Base-by-base conservation (phyloP, 306 rosid species). In the Medicago arabica region DNA sequence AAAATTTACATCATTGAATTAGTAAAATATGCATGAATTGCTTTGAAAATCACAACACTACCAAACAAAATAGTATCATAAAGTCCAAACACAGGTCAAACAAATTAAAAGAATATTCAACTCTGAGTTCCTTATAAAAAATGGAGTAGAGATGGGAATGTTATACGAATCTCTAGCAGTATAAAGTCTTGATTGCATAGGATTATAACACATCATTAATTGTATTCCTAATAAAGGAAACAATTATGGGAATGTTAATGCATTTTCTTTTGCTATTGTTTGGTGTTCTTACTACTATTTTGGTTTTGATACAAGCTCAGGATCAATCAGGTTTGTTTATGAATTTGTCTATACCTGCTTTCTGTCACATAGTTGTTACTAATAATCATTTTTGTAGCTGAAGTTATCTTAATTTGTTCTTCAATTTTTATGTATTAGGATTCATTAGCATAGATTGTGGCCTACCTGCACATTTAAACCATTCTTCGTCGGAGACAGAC, bases 361-460 rank as follows among this genome's bases (percentile, higher is more conserved):
- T 40, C 1, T 40, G 9, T 8, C 11, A 7, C 11, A 40, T 8
- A 40, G 0, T 8, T 40, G 9, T 39, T 39, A 39, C 43, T 8
- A 39, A 11, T 9, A 7, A 39, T 7, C 8, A 39, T 6, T 39
- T 3, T 0, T 39, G 44, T 40, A 40, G 44, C 0, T 9, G 44
- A 9, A 1, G 44, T 40, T 8, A 40, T 40, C 11, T 8, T 40
- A 40, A 39, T 39, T 39, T 40, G 44, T 40, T 40, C 3, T 9
- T 40, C 44, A 25, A 25, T 25, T 28, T 34, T 0, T 40, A 40
- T 40, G 0, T 40, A 8, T 14, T 7, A 47, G 53, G 53, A 13
- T 47, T 47, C 87, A 81, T 89, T 11, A 89, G 84, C 87, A 49
- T 89, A 71, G 89, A 83, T 44, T 89, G 91, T 71, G 93, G 93